Evolutionary conservation across 1,139 yeast species (phyloP).

Genomic region (Yamadazyma mexicana): DNA sequence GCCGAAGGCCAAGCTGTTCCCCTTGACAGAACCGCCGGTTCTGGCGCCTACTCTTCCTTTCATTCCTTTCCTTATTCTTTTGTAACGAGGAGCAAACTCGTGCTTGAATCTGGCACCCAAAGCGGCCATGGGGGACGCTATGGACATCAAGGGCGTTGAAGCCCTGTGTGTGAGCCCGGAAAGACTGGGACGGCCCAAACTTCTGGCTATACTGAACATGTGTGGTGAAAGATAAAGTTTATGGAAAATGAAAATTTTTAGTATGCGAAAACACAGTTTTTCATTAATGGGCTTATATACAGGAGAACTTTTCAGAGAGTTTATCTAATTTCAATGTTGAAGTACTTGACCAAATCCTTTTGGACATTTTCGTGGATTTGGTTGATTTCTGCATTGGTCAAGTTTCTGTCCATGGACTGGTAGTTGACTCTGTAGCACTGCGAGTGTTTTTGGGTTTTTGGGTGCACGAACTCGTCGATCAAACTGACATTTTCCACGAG

Average conservation of each 20-base stretch:
- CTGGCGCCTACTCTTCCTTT: slow-evolving; percentile 95
- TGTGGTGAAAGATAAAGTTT: neutral
- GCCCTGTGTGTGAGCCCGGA: neutral
- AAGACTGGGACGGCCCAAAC: neutral
- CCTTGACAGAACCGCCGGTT: slow-evolving; percentile 91
- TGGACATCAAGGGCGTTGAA: neutral
- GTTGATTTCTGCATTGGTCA: slow-evolving; percentile 82
- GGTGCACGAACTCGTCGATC: slow-evolving; percentile 82
- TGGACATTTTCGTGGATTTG: slow-evolving; percentile 65
- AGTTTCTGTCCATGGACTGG: slow-evolving; percentile 92
- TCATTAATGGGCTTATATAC: neutral
- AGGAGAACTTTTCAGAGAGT: neutral
- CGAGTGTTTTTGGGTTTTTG: slow-evolving; percentile 73
- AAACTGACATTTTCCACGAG: slow-evolving; percentile 81
- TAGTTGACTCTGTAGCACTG: slow-evolving; percentile 89
- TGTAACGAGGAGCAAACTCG: slow-evolving; percentile 85
- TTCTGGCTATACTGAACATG: slow-evolving; percentile 7
- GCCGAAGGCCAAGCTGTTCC: slow-evolving; percentile 80
- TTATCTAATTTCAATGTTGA: slow-evolving; percentile 63
- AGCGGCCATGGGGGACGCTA: slow-evolving; percentile 3
- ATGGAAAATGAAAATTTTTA: neutral
- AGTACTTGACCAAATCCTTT: slow-evolving; percentile 48
- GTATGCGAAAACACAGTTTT: neutral
- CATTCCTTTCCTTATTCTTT: slow-evolving; percentile 73
- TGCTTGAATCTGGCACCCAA: slow-evolving; percentile 58